Evolutionary conservation across 139 green algal genomes (phyloP).

Genomic region (Chlamydomonas schloesseri): DNA sequence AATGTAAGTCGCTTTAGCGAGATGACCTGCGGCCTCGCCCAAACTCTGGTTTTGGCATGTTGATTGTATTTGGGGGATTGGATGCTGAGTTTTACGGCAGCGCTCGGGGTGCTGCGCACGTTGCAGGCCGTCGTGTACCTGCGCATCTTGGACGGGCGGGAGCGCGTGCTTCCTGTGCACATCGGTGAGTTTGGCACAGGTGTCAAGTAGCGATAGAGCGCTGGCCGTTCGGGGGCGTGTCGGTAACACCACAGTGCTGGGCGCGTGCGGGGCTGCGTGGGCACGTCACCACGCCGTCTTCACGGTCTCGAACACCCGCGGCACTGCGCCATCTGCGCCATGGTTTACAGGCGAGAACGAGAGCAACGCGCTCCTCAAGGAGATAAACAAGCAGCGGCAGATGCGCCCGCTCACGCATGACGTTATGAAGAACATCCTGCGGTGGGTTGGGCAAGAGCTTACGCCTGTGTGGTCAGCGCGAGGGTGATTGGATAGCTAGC

Average conservation of each 20-base stretch:
- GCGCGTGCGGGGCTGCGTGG: no score
- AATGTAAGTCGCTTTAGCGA: constrained; percentile 13
- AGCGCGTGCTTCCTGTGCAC: constrained; percentile 50
- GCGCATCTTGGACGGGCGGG: constrained; percentile 44
- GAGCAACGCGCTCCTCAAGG: constrained; percentile 62
- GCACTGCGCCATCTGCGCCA: no score
- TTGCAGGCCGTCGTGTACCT: constrained; percentile 54
- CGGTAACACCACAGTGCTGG: no score
- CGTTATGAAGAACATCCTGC: constrained; percentile 67
- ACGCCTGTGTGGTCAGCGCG: no score
- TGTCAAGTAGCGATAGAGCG: no score
- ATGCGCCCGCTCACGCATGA: constrained; percentile 73
- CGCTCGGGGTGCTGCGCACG: no score
- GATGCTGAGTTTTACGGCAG: no score
- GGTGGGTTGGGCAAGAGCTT: background rate
- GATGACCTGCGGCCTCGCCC: background rate
- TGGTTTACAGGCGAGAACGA: constrained; percentile 64
- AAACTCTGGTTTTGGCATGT: background rate
- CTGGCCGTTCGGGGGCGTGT: no score
- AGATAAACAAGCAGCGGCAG: constrained; percentile 59
- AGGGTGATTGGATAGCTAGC: no score
- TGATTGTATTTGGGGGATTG: background rate
- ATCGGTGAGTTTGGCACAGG: constrained; percentile 49
- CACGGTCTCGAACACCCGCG: no score
- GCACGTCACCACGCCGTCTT: no score